Evolutionary conservation across 2,329 filamentous ascomycete genomes (phyloP).

Genomic region (Penicillium sp.): DNA sequence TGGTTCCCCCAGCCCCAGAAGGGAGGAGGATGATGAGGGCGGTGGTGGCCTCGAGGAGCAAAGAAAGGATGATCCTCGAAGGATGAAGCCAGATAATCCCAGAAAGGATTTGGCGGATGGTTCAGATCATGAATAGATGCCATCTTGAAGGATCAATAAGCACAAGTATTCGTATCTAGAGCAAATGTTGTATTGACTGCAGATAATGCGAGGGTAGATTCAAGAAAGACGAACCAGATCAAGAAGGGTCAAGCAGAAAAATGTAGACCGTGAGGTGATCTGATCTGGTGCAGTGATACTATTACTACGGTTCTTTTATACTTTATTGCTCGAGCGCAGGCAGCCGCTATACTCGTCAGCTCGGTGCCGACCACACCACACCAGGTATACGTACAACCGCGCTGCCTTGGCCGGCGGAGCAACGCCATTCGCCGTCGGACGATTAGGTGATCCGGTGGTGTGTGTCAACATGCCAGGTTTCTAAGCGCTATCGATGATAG

Average conservation of each 20-base stretch:
- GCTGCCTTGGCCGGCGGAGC: constrained; percentile 16
- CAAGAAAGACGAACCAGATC: not conserved
- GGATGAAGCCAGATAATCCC: constrained; percentile 54
- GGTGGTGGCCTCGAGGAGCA: constrained; percentile 33
- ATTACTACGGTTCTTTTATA: constrained; percentile 14
- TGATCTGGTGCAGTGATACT: not conserved
- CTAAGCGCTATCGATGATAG: constrained; percentile 3
- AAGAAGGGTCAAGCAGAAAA: not conserved
- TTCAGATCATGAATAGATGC: constrained; percentile 58
- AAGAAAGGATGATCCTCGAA: constrained; percentile 55
- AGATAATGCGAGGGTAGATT: not conserved
- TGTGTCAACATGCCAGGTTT: not conserved
- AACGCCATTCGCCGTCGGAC: constrained; percentile 9
- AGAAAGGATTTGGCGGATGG: constrained; percentile 53
- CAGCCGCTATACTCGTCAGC: constrained; percentile 9
- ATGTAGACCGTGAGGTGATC: constrained; percentile 7
- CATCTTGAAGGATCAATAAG: constrained; percentile 43
- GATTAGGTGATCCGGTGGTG: constrained; percentile 4
- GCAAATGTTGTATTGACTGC: not conserved
- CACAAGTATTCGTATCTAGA: not conserved
- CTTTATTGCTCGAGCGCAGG: constrained; percentile 8
- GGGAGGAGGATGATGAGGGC: constrained; percentile 7
- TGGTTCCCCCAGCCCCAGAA: constrained; percentile 19
- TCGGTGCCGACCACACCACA: constrained; percentile 7
- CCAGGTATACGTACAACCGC: constrained; percentile 16